Percentiles rank a stretch among this genome's conserved stretches.
phyloP scores from a whole-genome alignment of 2,329 filamentous ascomycete species.

The Colletotrichum spaethianum region DNA sequence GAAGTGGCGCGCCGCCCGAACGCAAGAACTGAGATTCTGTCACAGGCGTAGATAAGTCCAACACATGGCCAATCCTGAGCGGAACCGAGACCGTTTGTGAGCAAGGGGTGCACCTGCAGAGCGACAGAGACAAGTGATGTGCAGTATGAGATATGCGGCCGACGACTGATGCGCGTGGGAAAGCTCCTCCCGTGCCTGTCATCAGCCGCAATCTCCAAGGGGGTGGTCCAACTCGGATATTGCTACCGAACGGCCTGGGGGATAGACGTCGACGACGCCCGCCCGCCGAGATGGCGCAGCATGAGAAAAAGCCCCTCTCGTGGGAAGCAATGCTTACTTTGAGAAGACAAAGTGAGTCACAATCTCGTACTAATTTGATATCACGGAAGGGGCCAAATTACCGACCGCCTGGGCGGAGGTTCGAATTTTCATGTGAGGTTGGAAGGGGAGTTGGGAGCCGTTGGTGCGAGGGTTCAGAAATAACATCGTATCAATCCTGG shows the following conservation, averaged over 20 bases:
- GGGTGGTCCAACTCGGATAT: neutral
- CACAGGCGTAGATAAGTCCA: neutral
- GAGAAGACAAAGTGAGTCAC: neutral
- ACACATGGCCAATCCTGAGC: neutral
- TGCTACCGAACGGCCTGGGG: neutral
- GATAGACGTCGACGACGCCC: neutral
- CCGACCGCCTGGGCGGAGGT: neutral
- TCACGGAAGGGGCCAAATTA: neutral
- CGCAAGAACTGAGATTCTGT: neutral
- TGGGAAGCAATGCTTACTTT: neutral
- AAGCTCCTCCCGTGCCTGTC: neutral
- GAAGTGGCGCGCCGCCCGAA: neutral
- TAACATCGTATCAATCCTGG: conserved; percentile 30
- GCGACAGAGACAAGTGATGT: conserved; percentile 7
- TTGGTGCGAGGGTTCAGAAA: conserved; percentile 1
- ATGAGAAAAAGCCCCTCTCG: neutral
- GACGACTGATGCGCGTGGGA: neutral
- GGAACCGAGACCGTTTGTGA: conserved; percentile 9
- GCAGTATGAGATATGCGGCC: neutral
- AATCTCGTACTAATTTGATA: neutral
- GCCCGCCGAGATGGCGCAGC: conserved; percentile 1
- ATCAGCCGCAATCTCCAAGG: neutral
- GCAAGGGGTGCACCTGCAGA: conserved; percentile 14
- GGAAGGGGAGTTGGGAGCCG: neutral
- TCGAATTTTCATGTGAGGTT: neutral